Evolutionary conservation across 2,329 filamentous ascomycete genomes (phyloP), one percentile per base, ranked within the genome.

Genomic region (Pseudocercospora fijiensis): DNA sequence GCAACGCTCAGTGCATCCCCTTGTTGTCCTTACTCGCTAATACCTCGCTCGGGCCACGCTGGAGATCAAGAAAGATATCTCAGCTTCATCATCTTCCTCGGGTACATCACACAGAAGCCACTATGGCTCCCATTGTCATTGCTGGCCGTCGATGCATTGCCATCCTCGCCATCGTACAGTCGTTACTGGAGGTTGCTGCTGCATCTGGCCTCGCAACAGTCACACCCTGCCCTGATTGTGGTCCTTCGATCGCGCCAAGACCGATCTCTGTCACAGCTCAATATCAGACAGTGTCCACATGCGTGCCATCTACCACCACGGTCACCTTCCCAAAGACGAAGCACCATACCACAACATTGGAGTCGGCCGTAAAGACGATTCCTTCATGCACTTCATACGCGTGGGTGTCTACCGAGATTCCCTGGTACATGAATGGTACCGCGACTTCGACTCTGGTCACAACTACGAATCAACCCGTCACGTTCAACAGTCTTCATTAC

Each of bases 381-480:
- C 58, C 47, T 3, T 41, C 45, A 3, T 60, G 58, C 30, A 60
- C 27, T 24, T 10, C 58, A 22, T 60, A 60, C 27, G 58, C 47
- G 6, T 60, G 58, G 58, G 58, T 60, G 18, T 60, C 49, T 3
- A 60, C 47, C 5, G 22, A 28, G 9, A 53, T 60, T 24, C 58
- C 47, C n/a, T 41, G 30, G 26, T 47, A 28, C 22, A 7, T 24
- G 16, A 60, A 60, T 28, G 18, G 51, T n/a, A 55, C 30, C 4
- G 22, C 41, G 8, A 33, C 47, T 8, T 55, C 27, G 4, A 43
- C 58, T 43, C 11, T 41, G 27, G 30, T 60, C 1, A 60, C 58
- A 18, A 43, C 16, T 11, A 60, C 58, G 10, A 43, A 41, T n/a
- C 58, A 55, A 49, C 45, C 58, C 5, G 49, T 60, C 18, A 60